These are phyloP conservation scores for Fusarium sambucinum DNA, from an alignment of 2,329 filamentous ascomycete genomes.

Conservation along the genomic window DNA sequence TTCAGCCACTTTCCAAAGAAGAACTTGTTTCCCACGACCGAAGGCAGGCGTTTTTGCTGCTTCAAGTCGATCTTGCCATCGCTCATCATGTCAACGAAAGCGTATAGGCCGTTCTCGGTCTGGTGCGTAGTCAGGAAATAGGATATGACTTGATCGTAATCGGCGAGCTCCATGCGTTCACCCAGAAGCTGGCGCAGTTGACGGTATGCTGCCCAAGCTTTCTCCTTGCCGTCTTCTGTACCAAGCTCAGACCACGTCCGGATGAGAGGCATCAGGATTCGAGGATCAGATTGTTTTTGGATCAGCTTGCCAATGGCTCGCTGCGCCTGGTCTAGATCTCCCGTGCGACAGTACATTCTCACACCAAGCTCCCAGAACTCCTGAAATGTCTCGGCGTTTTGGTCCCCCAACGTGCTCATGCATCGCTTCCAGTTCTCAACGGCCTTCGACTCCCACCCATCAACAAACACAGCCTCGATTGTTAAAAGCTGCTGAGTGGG, in stretches of 20 bases:
- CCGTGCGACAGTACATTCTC: constrained; percentile 70
- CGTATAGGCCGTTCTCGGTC: constrained; percentile 75
- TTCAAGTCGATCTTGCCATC: constrained; percentile 65
- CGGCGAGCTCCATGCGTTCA: constrained; percentile 72
- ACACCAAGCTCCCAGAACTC: constrained; percentile 75
- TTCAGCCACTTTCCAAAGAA: constrained; percentile 93
- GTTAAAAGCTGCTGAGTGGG: constrained; percentile 72
- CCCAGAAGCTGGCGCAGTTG: constrained; percentile 72
- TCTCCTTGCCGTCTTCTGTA: constrained; percentile 59
- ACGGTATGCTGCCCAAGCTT: constrained; percentile 76
- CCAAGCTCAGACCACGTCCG: constrained; percentile 70
- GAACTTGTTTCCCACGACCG: constrained; percentile 75
- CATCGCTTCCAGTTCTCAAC: constrained; percentile 73
- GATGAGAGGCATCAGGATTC: constrained; percentile 76
- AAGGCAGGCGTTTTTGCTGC: constrained; percentile 59
- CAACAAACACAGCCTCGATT: constrained; percentile 75
- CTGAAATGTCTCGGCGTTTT: constrained; percentile 59
- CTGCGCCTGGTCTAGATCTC: constrained; percentile 70
- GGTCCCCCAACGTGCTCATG: constrained; percentile 64
- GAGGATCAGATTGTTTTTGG: constrained; percentile 61
- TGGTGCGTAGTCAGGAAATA: constrained; percentile 76
- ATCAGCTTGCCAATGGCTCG: constrained; percentile 67
- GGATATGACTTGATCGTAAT: constrained; percentile 81
- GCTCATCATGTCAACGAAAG: constrained; percentile 92
- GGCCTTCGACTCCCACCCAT: constrained; percentile 70